Percentiles rank a stretch among this genome's conserved stretches.
Evolutionary conservation across 1,284 basidiomycete genomes (phyloP).

Genomic region (Trichosporon sp.): DNA sequence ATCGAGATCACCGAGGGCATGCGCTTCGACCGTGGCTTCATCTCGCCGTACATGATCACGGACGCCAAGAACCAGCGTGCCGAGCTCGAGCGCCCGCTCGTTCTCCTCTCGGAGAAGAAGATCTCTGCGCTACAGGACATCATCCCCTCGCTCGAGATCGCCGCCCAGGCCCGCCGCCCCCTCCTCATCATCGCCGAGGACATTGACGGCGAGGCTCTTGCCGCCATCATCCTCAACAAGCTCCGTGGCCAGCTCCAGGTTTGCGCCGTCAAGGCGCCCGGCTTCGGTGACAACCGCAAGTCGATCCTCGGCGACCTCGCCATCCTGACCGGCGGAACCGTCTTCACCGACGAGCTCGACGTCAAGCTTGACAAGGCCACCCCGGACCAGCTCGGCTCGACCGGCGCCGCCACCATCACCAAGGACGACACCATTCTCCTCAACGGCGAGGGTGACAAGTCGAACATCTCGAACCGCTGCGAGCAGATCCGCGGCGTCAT

Average conservation of each 20-base stretch:
- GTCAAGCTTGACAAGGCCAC: conserved; percentile 94
- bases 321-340: conserved; percentile 93
- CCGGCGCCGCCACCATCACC: conserved; percentile 88
- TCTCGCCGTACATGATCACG: conserved; percentile 98
- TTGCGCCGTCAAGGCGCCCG: conserved; percentile 90
- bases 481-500: conserved; percentile 90
- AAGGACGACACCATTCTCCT: conserved; percentile 98
- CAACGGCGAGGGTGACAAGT: conserved; percentile 86
- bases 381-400: conserved; percentile 82
- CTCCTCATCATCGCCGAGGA: conserved; percentile 96
- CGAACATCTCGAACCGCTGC: conserved; percentile 78
- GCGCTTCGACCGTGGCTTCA: conserved; percentile 98
- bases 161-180: conserved; percentile 85
- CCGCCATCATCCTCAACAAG: conserved; percentile 97
- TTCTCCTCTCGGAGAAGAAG: conserved; percentile 96
- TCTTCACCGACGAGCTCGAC: conserved; percentile 97
- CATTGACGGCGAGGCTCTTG: conserved; percentile 93
- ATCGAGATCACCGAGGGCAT: conserved; percentile 99
- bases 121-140: conserved; percentile 93
- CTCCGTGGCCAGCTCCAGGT: conserved; percentile 93
- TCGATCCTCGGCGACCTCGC: conserved; percentile 93
- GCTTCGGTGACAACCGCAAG: conserved; percentile 99
- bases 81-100: conserved; percentile 94
- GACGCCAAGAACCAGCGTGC: conserved; percentile 95
- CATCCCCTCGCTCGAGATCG: conserved; percentile 86